A percentile compares a stretch with the other conserved stretches of the same genome.
phyloP scores from a whole-genome alignment of 2,329 filamentous ascomycete genomes.

The Arthroderma sp. region DNA sequence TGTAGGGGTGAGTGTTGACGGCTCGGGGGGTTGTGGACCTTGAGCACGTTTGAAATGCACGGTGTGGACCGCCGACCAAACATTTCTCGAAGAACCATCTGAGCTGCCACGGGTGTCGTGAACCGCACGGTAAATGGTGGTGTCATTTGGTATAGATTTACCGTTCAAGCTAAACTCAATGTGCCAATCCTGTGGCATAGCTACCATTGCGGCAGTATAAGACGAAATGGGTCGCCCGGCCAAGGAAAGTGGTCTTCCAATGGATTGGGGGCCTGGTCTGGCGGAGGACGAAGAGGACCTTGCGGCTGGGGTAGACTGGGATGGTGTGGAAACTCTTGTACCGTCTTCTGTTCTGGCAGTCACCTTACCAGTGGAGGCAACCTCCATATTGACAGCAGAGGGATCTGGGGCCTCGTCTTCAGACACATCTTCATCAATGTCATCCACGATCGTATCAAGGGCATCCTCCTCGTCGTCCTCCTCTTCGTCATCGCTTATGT shows the following conservation, averaged over 20 bases:
- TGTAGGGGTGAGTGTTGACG: slow-evolving; percentile 47
- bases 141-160: slow-evolving; percentile 76
- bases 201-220: slow-evolving; percentile 72
- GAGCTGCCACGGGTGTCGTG: slow-evolving; percentile 54
- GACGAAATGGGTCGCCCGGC: slow-evolving; percentile 50
- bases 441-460: slow-evolving; percentile 79
- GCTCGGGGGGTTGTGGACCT: slow-evolving; percentile 67
- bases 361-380: slow-evolving; percentile 73
- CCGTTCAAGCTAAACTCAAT: slow-evolving; percentile 86
- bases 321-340: slow-evolving; percentile 71
- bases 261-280: slow-evolving; percentile 43
- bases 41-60: slow-evolving; percentile 82
- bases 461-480: slow-evolving; percentile 47
- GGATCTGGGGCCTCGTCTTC: slow-evolving; percentile 66
- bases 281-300: slow-evolving; percentile 37
- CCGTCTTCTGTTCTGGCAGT: slow-evolving; percentile 88
- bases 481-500: slow-evolving; percentile 56
- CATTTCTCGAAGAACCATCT: slow-evolving; percentile 60
- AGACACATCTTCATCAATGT: slow-evolving; percentile 72
- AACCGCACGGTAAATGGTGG: slow-evolving; percentile 89
- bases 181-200: slow-evolving; percentile 85
- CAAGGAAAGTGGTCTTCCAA: slow-evolving; percentile 18
- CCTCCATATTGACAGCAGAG: slow-evolving; percentile 80
- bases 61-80: slow-evolving; percentile 83
- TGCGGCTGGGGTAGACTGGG: slow-evolving; percentile 43